Base-by-base conservation (phyloP, 2,329 filamentous ascomycete species). In the Exophiala sp. region DNA sequence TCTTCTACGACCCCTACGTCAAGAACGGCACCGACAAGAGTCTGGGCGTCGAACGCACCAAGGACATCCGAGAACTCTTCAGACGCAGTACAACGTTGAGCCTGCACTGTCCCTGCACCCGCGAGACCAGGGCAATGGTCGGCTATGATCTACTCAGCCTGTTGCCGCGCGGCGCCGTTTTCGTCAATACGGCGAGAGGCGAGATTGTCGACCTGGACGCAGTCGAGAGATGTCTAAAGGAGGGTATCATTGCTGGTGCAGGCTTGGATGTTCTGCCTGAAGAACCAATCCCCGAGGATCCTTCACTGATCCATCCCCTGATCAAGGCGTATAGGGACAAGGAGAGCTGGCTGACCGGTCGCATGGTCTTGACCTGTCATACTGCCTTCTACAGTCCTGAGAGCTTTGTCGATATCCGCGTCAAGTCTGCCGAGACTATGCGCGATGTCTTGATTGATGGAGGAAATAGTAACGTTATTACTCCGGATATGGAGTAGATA, bases 101-200 rank as follows among this genome's bases (percentile, higher is more conserved):
- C 58, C 65, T 86, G 50, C 82, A 86, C 65, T 85, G 82, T 62
- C 82, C 83, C 2, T 71, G 86, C 21, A 81, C 73, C 58, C 73
- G 77, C 2, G 64, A 67, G 43, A 86, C 83, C 56, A 70, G 73
- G 19, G 77, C 82, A 62, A 72, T 86, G 52, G 78, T 86, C 63
- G 78, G 81, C 60, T 69, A 69, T 13, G 59, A 69, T 2, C 73
- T 77, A 6, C 66, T 86, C 19, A 61, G 64, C 2, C 62, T 69
- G 55, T 81, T 85, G 72, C 83, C 83, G 65, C 63, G 66, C 6
- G 79, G 75, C 1, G 80, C 76, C 0, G 70, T 85, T 64, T 67
- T 86, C 24, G 72, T 86, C 57, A 85, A 86, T 65, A 86, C 82
- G 0, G 84, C 81, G 2, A 77, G 83, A 1, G 83, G 83, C 16